These are phyloP conservation scores for Meredithiella fracta DNA, from an alignment of 2,329 filamentous ascomycete genomes.

Conservation along the genomic window DNA sequence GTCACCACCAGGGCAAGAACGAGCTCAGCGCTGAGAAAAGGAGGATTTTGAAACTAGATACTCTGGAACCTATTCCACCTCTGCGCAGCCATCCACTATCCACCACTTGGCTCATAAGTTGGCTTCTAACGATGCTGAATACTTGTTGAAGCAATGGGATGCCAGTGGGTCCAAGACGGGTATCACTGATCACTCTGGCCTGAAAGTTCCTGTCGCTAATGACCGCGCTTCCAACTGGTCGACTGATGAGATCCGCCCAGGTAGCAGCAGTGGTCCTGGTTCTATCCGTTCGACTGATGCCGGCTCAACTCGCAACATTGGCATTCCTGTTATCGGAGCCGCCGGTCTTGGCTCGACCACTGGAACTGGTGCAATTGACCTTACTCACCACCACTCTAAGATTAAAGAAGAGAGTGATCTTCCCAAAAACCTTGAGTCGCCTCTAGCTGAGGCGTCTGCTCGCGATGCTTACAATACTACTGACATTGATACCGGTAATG, in stretches of 20 bases:
- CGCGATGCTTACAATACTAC: background rate
- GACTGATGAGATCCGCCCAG: constrained; percentile 12
- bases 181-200: background rate
- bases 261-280: background rate
- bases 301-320: background rate
- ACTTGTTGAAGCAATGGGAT: constrained; percentile 7
- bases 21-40: background rate
- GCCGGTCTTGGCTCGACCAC: background rate
- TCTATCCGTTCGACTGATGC: background rate
- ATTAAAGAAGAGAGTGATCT: background rate
- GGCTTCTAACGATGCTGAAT: background rate
- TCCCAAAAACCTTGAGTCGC: background rate
- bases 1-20: background rate
- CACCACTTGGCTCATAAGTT: constrained; percentile 1
- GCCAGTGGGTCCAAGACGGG: background rate
- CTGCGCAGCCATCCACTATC: background rate
- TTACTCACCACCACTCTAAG: background rate
- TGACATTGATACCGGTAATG: background rate
- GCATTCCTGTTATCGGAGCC: background rate
- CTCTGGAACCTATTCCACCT: background rate
- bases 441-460: background rate
- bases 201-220: constrained; percentile 1
- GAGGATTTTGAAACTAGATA: constrained; percentile 3
- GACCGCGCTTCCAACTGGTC: constrained; percentile 11
- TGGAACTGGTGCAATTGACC: background rate